A percentile compares a stretch with the other conserved stretches of the same genome.
Evolutionary conservation across 306 rosid species (phyloP).

Genomic region (Delonix regia): DNA sequence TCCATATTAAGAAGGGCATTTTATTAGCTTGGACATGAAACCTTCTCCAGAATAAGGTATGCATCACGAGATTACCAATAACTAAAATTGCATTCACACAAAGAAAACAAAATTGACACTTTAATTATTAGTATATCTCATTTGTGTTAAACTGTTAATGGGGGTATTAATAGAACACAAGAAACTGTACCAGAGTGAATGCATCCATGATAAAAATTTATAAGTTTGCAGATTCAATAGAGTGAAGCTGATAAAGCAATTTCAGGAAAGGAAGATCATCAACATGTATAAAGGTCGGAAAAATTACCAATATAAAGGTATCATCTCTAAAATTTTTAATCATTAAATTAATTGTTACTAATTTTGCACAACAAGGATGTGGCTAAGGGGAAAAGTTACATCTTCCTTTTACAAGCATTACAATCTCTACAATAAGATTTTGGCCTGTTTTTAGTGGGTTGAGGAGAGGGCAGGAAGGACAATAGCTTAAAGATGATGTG

Average conservation of each 20-base stretch:
- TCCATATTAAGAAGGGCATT: background rate
- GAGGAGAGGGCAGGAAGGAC: background rate
- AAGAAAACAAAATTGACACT: no score
- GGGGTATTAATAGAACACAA: background rate
- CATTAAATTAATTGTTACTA: background rate
- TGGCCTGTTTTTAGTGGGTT: background rate
- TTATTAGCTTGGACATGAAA: background rate
- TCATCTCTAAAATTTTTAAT: background rate
- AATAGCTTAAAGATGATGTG: background rate
- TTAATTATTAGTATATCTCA: no score
- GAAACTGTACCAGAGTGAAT: background rate
- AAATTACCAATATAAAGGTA: background rate
- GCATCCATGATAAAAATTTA: background rate
- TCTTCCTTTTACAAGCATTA: background rate
- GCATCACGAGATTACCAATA: no score
- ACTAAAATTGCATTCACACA: no score
- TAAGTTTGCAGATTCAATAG: background rate
- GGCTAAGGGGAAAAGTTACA: background rate
- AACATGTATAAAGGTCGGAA: background rate
- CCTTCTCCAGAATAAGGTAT: background rate
- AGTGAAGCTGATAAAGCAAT: background rate
- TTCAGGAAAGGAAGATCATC: background rate
- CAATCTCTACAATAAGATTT: background rate
- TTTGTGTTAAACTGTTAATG: no score
- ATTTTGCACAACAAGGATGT: background rate